Evolutionary conservation across 208 protist species (phyloP).

Genomic region (Leptomonas pyrrhocoris): DNA sequence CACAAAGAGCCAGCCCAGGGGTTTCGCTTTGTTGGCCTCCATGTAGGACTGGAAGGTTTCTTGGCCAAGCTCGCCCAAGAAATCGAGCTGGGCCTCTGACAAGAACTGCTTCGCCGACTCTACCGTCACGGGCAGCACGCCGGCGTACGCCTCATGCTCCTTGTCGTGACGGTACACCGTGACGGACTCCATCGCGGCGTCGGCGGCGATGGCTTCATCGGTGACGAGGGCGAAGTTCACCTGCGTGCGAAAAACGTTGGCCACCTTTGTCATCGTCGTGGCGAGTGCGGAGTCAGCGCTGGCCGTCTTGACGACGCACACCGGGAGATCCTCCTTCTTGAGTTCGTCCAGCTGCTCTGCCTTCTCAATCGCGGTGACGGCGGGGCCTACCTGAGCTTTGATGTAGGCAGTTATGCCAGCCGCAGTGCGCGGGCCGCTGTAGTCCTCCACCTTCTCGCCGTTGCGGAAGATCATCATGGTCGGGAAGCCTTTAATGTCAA

Average conservation of each 20-base stretch:
- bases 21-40: constrained; percentile 32
- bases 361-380: constrained; percentile 35
- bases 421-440: constrained; percentile 68
- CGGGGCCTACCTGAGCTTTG: constrained; percentile 55
- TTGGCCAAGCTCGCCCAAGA: constrained; percentile 75
- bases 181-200: constrained; percentile 65
- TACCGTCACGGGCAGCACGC: constrained; percentile 34
- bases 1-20: constrained; percentile 80
- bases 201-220: constrained; percentile 47
- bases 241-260: constrained; percentile 42
- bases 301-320: constrained; percentile 65
- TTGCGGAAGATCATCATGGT: constrained; percentile 87
- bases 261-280: constrained; percentile 33
- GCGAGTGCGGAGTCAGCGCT: constrained; percentile 41
- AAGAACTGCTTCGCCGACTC: constrained; percentile 65
- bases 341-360: constrained; percentile 68
- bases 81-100: constrained; percentile 42
- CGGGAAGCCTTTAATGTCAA: constrained; percentile 81
- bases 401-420: constrained; percentile 67
- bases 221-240: constrained; percentile 70
- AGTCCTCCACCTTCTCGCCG: constrained; percentile 59
- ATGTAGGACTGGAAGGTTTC: constrained; percentile 76
- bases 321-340: constrained; percentile 44
- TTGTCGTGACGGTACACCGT: constrained; percentile 52
- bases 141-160: constrained; percentile 56